These are phyloP conservation scores for Solanum bulbocastanum DNA, from an alignment of 257 asterid species.

Conservation along the genomic window DNA sequence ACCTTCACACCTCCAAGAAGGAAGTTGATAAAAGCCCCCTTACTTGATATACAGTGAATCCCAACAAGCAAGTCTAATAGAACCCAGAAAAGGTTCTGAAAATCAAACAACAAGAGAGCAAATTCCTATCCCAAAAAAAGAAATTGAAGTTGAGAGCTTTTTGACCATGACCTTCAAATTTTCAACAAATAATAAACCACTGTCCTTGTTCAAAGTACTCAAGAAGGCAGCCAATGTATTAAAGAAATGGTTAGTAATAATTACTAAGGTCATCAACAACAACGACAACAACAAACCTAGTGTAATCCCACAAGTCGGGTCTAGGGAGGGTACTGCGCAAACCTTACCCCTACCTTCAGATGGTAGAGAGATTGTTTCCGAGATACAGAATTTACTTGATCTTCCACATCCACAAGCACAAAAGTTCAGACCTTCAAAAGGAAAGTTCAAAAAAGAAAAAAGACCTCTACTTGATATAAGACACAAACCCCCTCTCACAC, in stretches of 20 bases:
- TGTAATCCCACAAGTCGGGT: neutral
- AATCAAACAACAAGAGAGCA: neutral
- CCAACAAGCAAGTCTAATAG: neutral
- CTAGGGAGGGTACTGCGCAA: neutral
- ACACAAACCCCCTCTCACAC: neutral
- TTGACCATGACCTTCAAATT: neutral
- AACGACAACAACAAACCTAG: neutral
- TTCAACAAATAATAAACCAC: neutral
- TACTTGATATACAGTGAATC: neutral
- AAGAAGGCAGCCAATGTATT: neutral
- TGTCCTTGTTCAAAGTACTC: neutral
- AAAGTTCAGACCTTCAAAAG: neutral
- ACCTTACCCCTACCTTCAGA: neutral
- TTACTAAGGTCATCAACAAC: neutral
- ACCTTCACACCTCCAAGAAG: neutral
- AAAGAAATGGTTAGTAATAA: neutral
- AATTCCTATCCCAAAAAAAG: neutral
- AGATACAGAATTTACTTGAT: neutral
- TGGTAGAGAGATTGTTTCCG: neutral
- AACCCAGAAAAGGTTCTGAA: slow-evolving; percentile 2
- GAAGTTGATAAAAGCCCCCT: neutral
- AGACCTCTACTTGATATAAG: neutral
- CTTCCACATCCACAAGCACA: neutral
- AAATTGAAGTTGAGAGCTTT: neutral
- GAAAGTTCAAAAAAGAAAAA: neutral